A percentile compares a stretch with the other conserved stretches of the same genome.
Evolutionary conservation across 306 rosid species (phyloP).

Genomic region (Hippophae tibetana): DNA sequence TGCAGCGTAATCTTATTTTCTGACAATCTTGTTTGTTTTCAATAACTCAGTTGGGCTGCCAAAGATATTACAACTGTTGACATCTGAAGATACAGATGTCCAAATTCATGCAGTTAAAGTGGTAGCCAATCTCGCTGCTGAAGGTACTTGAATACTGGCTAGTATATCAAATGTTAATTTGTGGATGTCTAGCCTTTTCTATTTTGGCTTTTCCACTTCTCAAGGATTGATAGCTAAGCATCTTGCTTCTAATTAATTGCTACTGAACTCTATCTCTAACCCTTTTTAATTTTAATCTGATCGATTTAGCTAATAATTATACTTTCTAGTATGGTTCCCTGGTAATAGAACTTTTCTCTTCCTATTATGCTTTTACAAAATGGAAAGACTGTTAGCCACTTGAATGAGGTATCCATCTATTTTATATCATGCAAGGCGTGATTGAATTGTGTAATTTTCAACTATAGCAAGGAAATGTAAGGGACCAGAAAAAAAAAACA

Average conservation of each 20-base stretch:
- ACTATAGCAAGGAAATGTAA: background rate
- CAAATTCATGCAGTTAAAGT: constrained; percentile 68
- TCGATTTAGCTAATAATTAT: too few species aligned
- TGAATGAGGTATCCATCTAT: background rate
- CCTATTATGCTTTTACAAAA: background rate
- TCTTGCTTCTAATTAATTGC: too few species aligned
- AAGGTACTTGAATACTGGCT: constrained; percentile 34
- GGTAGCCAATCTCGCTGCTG: constrained; percentile 81
- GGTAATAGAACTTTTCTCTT: background rate
- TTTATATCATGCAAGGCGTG: background rate
- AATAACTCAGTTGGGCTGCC: constrained; percentile 48
- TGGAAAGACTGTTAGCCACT: background rate
- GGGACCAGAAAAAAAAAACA: background rate
- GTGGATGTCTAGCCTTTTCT: background rate
- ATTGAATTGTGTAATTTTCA: too few species aligned
- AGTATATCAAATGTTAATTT: background rate
- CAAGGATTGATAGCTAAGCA: too few species aligned
- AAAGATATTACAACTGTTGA: constrained; percentile 47
- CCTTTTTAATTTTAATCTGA: too few species aligned
- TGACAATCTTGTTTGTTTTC: constrained; percentile 16
- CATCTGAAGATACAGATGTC: constrained; percentile 43
- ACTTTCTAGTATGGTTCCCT: background rate
- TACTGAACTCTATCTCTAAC: too few species aligned
- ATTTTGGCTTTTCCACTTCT: background rate
- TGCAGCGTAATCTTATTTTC: background rate